phyloP scores from a whole-genome alignment of 331 rosid genomes.

The Quercus lobata region DNA sequence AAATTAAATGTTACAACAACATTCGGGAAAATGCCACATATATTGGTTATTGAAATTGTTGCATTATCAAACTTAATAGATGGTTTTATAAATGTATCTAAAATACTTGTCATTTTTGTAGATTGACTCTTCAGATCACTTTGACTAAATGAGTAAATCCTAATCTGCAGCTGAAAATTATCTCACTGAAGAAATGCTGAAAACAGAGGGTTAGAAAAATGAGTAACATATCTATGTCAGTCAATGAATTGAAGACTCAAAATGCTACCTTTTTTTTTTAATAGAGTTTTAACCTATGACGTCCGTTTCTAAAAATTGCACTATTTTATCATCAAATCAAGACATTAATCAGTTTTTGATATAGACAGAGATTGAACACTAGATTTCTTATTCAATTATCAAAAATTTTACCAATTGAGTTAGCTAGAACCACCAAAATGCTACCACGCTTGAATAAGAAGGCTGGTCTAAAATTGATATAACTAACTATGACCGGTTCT shows the following conservation, averaged over 20 bases:
- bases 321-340: fast-evolving
- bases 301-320: no score
- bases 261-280: neutral
- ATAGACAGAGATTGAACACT: fast-evolving
- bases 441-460: no score
- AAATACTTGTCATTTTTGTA: neutral
- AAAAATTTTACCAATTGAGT: no score
- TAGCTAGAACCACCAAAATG: no score
- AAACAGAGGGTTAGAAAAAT: neutral
- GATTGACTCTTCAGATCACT: neutral
- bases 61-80: neutral
- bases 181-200: neutral
- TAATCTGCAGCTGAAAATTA: neutral
- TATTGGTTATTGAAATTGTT: neutral
- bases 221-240: neutral
- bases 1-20: no score
- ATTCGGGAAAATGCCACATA: no score
- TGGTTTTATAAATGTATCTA: neutral
- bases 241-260: neutral
- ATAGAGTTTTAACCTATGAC: no score
- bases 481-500: no score
- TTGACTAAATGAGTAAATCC: neutral
- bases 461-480: neutral
- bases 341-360: fast-evolving
- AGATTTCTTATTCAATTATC: fast-evolving